Conservation (phyloP, 352 stramenopile genomes). For the Globisporangium uncinulatum region DNA sequence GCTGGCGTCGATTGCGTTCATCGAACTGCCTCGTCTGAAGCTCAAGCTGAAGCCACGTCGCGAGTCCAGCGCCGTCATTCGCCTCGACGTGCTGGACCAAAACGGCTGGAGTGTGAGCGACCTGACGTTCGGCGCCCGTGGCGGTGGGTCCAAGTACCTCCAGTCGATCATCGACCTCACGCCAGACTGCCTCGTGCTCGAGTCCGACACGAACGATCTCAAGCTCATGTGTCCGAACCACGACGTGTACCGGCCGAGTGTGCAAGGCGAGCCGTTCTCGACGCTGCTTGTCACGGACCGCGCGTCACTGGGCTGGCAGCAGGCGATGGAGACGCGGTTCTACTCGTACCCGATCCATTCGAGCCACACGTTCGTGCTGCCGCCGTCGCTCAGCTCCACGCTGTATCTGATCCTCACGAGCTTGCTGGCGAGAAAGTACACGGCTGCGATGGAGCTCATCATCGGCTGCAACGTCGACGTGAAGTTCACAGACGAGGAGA, state of each 20-base stretch:
- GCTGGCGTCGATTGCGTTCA: slow-evolving; percentile 83
- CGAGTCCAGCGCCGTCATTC: slow-evolving; percentile 39
- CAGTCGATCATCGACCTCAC: slow-evolving; percentile 39
- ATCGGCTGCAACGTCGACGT: slow-evolving; percentile 96
- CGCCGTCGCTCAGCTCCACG: slow-evolving; percentile 93
- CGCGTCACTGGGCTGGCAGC: slow-evolving; percentile 76
- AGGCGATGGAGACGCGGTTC: slow-evolving; percentile 90
- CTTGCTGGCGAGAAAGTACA: slow-evolving; percentile 94
- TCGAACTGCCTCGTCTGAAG: slow-evolving; percentile 97
- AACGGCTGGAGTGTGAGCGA: slow-evolving; percentile 83
- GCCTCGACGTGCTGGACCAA: slow-evolving; percentile 72
- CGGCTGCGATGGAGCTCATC: slow-evolving; percentile 94
- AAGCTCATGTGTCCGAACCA: slow-evolving; percentile 79
- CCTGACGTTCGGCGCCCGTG: slow-evolving; percentile 30
- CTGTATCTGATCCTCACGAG: slow-evolving; percentile 98
- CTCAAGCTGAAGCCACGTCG: slow-evolving; percentile 89
- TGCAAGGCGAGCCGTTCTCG: slow-evolving; percentile 76
- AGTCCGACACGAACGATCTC: slow-evolving; percentile 74
- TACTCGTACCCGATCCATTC: slow-evolving; percentile 98
- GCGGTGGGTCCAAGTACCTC: slow-evolving; percentile 43
- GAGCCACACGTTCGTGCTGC: slow-evolving; percentile 92
- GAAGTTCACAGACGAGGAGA: slow-evolving; percentile 93
- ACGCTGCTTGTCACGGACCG: slow-evolving; percentile 73
- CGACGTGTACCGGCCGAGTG: slow-evolving; percentile 71
- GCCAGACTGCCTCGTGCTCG: slow-evolving; percentile 62